Evolutionary conservation across 2,329 filamentous ascomycete species (phyloP), one percentile per base, ranked within the genome.

Genomic region (Cryphonectria parasitica): DNA sequence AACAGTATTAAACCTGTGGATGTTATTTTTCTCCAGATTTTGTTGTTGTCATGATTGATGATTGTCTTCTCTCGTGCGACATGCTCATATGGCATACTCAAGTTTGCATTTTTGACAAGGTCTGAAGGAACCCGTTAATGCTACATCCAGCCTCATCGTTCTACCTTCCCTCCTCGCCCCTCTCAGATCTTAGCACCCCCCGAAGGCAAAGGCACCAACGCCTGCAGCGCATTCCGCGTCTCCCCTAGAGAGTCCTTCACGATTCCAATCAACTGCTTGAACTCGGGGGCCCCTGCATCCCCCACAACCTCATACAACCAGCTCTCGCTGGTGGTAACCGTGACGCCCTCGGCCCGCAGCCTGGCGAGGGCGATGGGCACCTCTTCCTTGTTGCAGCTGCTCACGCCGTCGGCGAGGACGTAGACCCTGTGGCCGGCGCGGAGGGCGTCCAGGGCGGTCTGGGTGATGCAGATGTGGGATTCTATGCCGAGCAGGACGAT

Each of bases 391-490:
- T 98, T 97, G 79, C 92, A 94, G 82, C 92, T 95, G 77, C 92
- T 95, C 58, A 98, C 95, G 43, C 90, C 95, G 80, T 98, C 95
- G 67, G 94, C 93, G 43, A 98, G 85, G 54, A 98, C 84, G 80
- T 97, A 97, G 8, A 98, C 95, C 67, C 85, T 84, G 80, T 97
- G 93, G 0, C 94, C 94, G 1, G 86, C 86, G 31, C 85, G 83
- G 60, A 96, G 83, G 64, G 97, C 83, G 82, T 98, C 95, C 58
- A 98, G 85, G 22, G 93, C 89, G 58, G 95, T 98, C 85, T 98
- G 95, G 72, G 93, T 95, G 41, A 98, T 90, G 84, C 95, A 98
- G 79, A 98, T 96, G 82, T 98, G 95, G 56, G 89, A 89, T 82
- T 98, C 95, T 78, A 98, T 97, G 52, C 95, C 95, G 22, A 97